phyloP scores from a whole-genome alignment of 257 asterid genomes.

The Nicotiana tabacum region DNA sequence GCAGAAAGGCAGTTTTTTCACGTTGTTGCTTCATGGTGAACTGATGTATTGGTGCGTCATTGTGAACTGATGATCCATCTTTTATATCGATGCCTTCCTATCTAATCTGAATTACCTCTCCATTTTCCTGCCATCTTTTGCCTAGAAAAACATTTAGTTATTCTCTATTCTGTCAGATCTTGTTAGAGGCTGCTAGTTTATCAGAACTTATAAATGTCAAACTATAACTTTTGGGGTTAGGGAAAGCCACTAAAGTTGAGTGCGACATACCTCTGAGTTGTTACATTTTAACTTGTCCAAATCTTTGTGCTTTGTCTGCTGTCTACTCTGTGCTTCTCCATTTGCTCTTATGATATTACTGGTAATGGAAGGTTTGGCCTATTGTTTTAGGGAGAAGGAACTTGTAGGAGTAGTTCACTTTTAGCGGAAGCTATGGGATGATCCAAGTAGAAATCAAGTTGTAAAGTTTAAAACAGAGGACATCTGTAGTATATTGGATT shows the following conservation, averaged over 20 bases:
- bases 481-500: background rate
- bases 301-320: background rate
- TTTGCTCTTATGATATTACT: background rate
- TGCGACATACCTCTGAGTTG: background rate
- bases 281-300: background rate
- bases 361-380: background rate
- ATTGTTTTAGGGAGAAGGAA: background rate
- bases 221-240: background rate
- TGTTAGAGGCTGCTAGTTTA: background rate
- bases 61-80: slow-evolving; percentile 10
- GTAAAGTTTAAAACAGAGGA: background rate
- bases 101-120: background rate
- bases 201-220: background rate
- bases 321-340: background rate
- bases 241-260: no score
- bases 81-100: slow-evolving; percentile 12
- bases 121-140: background rate
- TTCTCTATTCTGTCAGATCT: background rate
- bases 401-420: background rate
- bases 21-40: background rate
- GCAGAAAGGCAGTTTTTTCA: background rate
- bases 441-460: background rate
- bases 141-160: background rate
- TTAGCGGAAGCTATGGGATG: background rate
- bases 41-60: slow-evolving; percentile 82